Evolutionary conservation across 345 rosid genomes (phyloP), one percentile per base, ranked within the genome.

Genomic region (Syzygium aromaticum): DNA sequence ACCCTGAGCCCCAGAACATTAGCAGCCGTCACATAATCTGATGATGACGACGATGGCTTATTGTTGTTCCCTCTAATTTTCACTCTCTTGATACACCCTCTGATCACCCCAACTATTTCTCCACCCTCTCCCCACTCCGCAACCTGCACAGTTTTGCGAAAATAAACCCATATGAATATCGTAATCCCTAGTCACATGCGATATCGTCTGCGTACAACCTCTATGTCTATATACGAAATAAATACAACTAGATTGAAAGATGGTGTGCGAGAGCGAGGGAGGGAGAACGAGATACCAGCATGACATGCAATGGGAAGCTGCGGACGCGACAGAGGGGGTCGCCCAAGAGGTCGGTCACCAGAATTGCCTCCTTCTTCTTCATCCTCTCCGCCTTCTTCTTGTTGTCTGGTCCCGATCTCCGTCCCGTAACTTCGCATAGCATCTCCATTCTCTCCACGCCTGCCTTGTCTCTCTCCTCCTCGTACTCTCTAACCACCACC

Each of bases 241-340:
- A 63, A 33, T 63, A 7, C 3, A 33, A 63, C 28, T 33, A 14
- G 77, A 63, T 3, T 38, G 82, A 73, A 73, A 73, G 25, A 33
- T 73, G 80, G 49, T 5, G 82, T 10, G 5, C 30, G 54, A 7
- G 78, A 23, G 38, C 12, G 25, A 57, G 51, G 77, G 21, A 38
- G 67, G 51, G 64, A 57, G 87, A 28, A 38, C 19, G 51, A 85
- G 6, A 54, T 89, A 95, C 98, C 93, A 96, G 89, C 94, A 95
- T 93, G 86, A 91, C 86, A 83, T 93, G 94, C 6, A 90, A 90
- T 17, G 97, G 91, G 53, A 93, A 94, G 77, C 92, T 93, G 87
- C 98, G 96, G 86, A 96, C 90, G 25, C 98, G 94, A 86, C 96
- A 88, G 67, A 92, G 86, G 10, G 98, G 98, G 86, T 95, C 98